Conservation (phyloP, 1,284 basidiomycete species). For the Anthracocystis walkeri region DNA sequence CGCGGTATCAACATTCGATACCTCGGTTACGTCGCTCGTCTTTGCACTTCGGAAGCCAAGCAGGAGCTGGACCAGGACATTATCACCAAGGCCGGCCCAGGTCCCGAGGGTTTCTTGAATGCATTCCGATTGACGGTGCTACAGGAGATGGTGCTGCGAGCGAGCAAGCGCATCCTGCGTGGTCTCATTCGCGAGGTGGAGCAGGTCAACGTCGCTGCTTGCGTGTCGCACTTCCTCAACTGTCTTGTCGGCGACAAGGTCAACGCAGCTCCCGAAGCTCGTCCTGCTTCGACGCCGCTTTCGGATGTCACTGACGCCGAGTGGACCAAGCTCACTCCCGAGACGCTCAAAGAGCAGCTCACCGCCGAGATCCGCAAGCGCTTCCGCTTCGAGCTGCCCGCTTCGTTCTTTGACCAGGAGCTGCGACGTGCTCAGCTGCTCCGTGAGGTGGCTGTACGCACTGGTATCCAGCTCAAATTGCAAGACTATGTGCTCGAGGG, state of each 20-base stretch:
- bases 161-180: slow-evolving; percentile 73
- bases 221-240: slow-evolving; percentile 74
- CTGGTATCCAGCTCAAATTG: slow-evolving; percentile 74
- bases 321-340: slow-evolving; percentile 73
- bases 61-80: slow-evolving; percentile 65
- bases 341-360: slow-evolving; percentile 71
- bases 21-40: slow-evolving; percentile 71
- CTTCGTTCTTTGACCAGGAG: slow-evolving; percentile 68
- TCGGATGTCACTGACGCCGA: slow-evolving; percentile 33
- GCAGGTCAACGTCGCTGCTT: slow-evolving; percentile 46
- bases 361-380: slow-evolving; percentile 71
- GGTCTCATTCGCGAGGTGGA: slow-evolving; percentile 61
- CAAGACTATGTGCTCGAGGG: slow-evolving; percentile 72
- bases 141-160: slow-evolving; percentile 75
- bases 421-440: slow-evolving; percentile 71
- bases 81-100: slow-evolving; percentile 61
- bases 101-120: slow-evolving; percentile 62
- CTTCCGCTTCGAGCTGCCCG: slow-evolving; percentile 73
- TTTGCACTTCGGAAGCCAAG: slow-evolving; percentile 70
- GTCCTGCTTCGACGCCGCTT: slow-evolving; percentile 41
- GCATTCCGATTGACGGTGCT: slow-evolving; percentile 69
- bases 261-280: slow-evolving; percentile 71
- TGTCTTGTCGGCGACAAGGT: slow-evolving; percentile 73
- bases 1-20: slow-evolving; percentile 76
- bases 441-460: slow-evolving; percentile 73